Conservation (phyloP, 2,329 filamentous ascomycete species). For the Fusarium beomiforme region DNA sequence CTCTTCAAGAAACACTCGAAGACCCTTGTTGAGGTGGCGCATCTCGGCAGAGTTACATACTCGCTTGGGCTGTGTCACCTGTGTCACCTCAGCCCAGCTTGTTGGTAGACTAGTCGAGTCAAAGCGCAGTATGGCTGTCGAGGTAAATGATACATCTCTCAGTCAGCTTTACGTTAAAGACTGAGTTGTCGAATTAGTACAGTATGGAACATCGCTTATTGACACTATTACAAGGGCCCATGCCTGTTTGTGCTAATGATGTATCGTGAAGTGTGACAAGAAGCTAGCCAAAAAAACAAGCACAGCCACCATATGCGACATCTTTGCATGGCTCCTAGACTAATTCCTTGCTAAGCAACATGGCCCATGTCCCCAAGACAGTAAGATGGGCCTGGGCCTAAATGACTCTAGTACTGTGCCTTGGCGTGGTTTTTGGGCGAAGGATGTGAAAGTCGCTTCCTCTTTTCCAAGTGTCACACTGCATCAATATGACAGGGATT, state of each 20-base stretch:
- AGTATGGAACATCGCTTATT: neutral
- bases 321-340: neutral
- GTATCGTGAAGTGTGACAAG: neutral
- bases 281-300: neutral
- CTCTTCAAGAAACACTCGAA: neutral
- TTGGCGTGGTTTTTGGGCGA: neutral
- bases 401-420: conserved; percentile 3
- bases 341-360: neutral
- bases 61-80: neutral
- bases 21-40: neutral
- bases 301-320: neutral
- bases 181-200: neutral
- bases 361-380: neutral
- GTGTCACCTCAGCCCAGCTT: neutral
- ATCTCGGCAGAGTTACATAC: conserved; percentile 2
- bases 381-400: neutral
- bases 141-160: neutral
- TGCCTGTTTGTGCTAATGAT: neutral
- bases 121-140: neutral
- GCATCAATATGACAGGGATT: conserved; percentile 1
- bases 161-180: neutral
- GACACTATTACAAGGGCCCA: neutral
- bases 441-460: neutral
- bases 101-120: neutral
- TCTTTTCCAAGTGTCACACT: neutral